phyloP scores from a whole-genome alignment of 257 asterid species.

The Agastache rugosa region DNA sequence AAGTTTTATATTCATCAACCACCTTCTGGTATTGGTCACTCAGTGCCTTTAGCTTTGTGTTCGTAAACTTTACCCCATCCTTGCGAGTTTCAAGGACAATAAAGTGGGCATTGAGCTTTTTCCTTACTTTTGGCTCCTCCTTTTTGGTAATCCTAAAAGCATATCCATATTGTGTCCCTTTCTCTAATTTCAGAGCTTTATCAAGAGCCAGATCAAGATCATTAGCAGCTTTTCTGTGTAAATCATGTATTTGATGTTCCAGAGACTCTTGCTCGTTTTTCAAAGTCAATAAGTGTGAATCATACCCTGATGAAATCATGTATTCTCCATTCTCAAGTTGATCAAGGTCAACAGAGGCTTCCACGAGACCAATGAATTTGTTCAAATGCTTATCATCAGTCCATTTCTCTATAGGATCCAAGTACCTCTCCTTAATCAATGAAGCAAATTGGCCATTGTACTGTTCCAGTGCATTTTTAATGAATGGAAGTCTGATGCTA shows the following conservation, averaged over 20 bases:
- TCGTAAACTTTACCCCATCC: conserved; percentile 96
- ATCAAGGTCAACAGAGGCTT: conserved; percentile 94
- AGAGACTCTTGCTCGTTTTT: conserved; percentile 80
- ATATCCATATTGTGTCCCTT: conserved; percentile 91
- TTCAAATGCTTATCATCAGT: conserved; percentile 83
- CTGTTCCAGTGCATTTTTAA: conserved; percentile 75
- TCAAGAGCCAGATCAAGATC: conserved; percentile 86
- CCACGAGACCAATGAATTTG: conserved; percentile 93
- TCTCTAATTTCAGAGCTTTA: conserved; percentile 86
- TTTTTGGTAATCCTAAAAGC: conserved; percentile 94
- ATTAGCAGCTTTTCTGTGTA: conserved; percentile 76
- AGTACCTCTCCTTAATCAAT: conserved; percentile 71
- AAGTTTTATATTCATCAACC: conserved; percentile 81
- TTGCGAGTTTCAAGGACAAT: conserved; percentile 96
- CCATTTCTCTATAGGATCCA: conserved; percentile 73
- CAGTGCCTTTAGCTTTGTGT: conserved; percentile 78
- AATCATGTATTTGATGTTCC: conserved; percentile 71
- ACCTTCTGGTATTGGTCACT: conserved; percentile 90
- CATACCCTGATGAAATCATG: conserved; percentile 89
- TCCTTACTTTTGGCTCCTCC: conserved; percentile 98
- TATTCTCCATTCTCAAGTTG: conserved; percentile 98
- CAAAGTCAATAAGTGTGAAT: conserved; percentile 62
- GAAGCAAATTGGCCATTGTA: conserved; percentile 74
- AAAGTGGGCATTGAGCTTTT: conserved; percentile 84
- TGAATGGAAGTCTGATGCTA: conserved; percentile 85